phyloP scores from a whole-genome alignment of 371 early-diverging fungal species.

The Mortierella sp. region DNA sequence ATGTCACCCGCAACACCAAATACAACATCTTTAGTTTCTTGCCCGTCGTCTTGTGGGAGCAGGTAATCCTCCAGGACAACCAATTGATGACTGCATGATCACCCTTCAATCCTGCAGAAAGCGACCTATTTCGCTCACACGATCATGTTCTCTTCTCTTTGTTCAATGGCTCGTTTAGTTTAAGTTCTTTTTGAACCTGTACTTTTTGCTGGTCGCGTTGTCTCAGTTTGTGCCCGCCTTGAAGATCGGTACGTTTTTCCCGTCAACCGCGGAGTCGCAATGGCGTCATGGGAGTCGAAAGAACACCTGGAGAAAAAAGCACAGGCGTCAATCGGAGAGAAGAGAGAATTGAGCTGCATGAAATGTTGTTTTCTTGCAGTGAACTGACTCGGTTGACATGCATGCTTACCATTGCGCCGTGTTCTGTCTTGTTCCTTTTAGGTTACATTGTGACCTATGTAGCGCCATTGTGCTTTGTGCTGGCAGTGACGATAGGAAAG shows the following conservation, averaged over 20 bases:
- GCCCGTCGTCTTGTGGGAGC: conserved; percentile 93
- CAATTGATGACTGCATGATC: not conserved
- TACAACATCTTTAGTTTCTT: conserved; percentile 94
- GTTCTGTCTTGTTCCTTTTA: conserved; percentile 26
- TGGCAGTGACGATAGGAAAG: conserved; percentile 94
- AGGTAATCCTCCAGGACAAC: conserved; percentile 65
- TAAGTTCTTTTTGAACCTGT: conserved; percentile 97
- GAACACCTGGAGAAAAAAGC: conserved; percentile 4
- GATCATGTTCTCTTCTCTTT: conserved; percentile 5
- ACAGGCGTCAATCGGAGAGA: not conserved
- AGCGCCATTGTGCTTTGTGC: conserved; percentile 96
- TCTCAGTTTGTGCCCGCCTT: conserved; percentile 94
- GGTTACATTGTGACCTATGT: conserved; percentile 96
- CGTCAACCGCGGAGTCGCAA: conserved; percentile 5
- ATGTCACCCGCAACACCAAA: conserved; percentile 97
- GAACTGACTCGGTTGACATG: not conserved
- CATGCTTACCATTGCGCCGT: conserved; percentile 30
- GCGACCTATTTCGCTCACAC: not conserved
- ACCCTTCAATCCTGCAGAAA: not conserved
- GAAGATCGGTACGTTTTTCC: conserved; percentile 74
- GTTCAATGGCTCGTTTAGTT: conserved; percentile 68
- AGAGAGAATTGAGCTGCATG: not conserved
- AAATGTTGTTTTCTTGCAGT: not conserved
- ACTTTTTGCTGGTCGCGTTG: conserved; percentile 96
- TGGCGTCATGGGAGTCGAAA: conserved; percentile 1